Percentiles rank a stretch among this genome's conserved stretches.
Conservation (phyloP, 805 yeast genomes). For the Wickerhamiella kazuoi region DNA sequence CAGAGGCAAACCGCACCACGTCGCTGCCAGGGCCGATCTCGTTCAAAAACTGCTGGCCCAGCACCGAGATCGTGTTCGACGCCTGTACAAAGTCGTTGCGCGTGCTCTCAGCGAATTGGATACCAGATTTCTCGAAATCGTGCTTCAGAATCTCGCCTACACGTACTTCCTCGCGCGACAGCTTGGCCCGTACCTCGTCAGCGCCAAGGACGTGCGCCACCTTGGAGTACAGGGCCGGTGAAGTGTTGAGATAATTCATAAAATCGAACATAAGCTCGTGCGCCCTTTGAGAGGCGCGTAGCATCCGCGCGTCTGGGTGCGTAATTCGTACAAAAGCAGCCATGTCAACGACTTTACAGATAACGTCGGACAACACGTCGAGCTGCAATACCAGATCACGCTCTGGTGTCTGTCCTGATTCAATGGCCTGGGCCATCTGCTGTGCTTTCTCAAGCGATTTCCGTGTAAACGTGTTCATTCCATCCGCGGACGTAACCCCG, state of each 20-base stretch:
- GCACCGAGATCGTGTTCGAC: conserved; percentile 61
- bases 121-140: conserved; percentile 84
- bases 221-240: conserved; percentile 46
- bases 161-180: conserved; percentile 58
- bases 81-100: conserved; percentile 43
- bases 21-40: conserved; percentile 23
- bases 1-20: conserved; percentile 10
- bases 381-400: conserved; percentile 40
- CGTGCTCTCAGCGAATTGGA: conserved; percentile 50
- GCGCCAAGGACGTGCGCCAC: conserved; percentile 37
- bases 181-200: conserved; percentile 21
- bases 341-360: conserved; percentile 84
- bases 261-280: conserved; percentile 82
- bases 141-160: conserved; percentile 67
- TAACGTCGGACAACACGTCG: conserved; percentile 70
- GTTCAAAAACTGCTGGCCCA: conserved; percentile 61
- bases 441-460: conserved; percentile 52
- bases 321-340: conserved; percentile 82
- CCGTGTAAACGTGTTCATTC: conserved; percentile 48
- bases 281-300: conserved; percentile 67
- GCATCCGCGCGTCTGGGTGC: conserved; percentile 59
- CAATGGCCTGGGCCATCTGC: conserved; percentile 38
- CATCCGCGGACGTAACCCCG: conserved; percentile 48
- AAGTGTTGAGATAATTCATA: conserved; percentile 84
- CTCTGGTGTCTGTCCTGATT: conserved; percentile 26